Base-by-base conservation (phyloP, 2,329 filamentous ascomycete species). In the Nakataea oryzae region DNA sequence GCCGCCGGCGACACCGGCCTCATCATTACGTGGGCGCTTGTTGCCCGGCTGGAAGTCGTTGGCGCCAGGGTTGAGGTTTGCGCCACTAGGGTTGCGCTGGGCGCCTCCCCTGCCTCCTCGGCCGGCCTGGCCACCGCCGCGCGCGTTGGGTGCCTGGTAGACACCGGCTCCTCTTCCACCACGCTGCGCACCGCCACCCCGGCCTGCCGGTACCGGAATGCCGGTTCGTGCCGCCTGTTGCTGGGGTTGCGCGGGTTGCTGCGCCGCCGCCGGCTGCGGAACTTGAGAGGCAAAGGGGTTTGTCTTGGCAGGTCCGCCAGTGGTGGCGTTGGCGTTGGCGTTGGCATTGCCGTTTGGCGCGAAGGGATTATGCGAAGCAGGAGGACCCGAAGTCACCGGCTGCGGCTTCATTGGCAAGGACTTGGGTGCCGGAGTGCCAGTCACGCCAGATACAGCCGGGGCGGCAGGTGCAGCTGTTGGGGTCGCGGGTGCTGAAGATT, bases 11-110 rank as follows among this genome's bases (percentile, higher is more conserved):
- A 64, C 73, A 8, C 71, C 72, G 11, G 66, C 66, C 55, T 76
- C 75, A 62, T 84, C 82, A 62, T 81, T 81, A 30, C 82, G 76
- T 26, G 79, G 76, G 47, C 82, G 75, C 71, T 85, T 85, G 67
- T 79, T 81, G 27, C 81, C 80, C 21, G 79, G 77, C 30, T 82
- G 81, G 66, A 82, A 79, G 64, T 81, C 63, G 14, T 81, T 80
- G 17, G 78, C 81, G 13, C 74, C 72, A 2, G 78, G 76, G 68
- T 80, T 84, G 50, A 84, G 68, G n/a, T 72, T 71, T 27, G 78
- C 74, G 8, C 72, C 71, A 32, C 76, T 74, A 11, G 72, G 73
- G 62, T 76, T 76, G 59, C 76, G 77, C 58, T 74, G 66, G 11
- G 71, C 71, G 12, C 62, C 62, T 14, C 66, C 67, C 9, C 66